A percentile compares a stretch with the other conserved stretches of the same genome.
Evolutionary conservation across 164 flowering plant species (phyloP).

Genomic region (Piper longum): DNA sequence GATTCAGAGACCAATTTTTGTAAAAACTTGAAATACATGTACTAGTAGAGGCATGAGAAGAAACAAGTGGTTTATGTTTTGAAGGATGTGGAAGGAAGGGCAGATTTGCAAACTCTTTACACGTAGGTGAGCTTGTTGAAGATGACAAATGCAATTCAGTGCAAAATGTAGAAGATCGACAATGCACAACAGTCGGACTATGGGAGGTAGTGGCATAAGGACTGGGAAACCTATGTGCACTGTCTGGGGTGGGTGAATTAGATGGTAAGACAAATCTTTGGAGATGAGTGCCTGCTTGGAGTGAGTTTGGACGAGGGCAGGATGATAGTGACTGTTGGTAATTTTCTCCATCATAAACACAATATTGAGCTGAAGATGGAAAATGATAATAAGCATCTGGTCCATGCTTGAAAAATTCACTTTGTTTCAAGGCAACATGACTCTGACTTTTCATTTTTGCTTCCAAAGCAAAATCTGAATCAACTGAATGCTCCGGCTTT

Average conservation of each 20-base stretch:
- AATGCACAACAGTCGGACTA: conserved; percentile 14
- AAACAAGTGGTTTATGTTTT: conserved; percentile 14
- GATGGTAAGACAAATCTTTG: conserved; percentile 8
- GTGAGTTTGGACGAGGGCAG: conserved; percentile 13
- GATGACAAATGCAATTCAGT: conserved; percentile 47
- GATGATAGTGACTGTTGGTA: conserved; percentile 9
- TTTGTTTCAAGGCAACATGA: conserved; percentile 17
- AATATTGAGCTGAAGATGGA: conserved; percentile 15
- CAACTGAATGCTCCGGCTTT: no score
- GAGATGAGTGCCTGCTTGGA: conserved; percentile 6
- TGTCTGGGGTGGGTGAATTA: conserved; percentile 5
- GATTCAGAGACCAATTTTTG: conserved; percentile 15
- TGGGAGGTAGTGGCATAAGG: conserved; percentile 18
- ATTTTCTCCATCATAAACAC: conserved; percentile 13
- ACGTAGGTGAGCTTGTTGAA: conserved; percentile 34
- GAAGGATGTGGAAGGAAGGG: conserved; percentile 57
- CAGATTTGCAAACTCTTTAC: conserved; percentile 32
- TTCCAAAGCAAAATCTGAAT: no score
- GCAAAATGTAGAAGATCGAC: conserved; percentile 49
- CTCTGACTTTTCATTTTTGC: conserved; percentile 18
- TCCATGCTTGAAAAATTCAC: conserved; percentile 17
- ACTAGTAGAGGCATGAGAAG: conserved; percentile 24
- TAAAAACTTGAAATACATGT: conserved; percentile 17
- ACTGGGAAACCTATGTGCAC: conserved; percentile 13
- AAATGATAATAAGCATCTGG: conserved; percentile 12